Conservation (phyloP, 257 asterid genomes). For the Handroanthus guayacan region DNA sequence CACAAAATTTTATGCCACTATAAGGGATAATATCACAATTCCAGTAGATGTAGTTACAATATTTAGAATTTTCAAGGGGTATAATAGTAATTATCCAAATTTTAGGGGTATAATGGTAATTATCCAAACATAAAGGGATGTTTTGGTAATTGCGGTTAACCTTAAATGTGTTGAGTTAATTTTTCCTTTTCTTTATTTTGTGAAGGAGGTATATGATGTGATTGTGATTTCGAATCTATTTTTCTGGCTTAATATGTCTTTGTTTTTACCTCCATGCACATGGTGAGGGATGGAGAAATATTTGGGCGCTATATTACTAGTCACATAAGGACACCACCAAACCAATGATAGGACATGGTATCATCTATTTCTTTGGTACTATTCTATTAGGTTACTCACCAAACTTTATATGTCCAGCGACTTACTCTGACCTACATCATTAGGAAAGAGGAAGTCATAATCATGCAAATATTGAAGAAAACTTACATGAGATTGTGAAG, state of each 20-base stretch:
- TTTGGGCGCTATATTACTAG: conserved; percentile 36
- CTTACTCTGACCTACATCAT: neutral
- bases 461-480: conserved; percentile 34
- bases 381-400: conserved; percentile 35
- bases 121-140: too few relatives aligned
- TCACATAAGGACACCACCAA: conserved; percentile 57
- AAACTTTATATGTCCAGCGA: conserved; percentile 22
- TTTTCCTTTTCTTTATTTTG: neutral
- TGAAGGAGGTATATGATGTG: conserved; percentile 29
- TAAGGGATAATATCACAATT: neutral
- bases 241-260: conserved; percentile 41
- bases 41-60: too few relatives aligned
- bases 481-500: conserved; percentile 24
- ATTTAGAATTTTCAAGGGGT: too few relatives aligned
- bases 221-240: conserved; percentile 33
- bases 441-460: conserved; percentile 19
- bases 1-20: conserved; percentile 12
- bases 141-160: too few relatives aligned
- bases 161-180: too few relatives aligned
- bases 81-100: too few relatives aligned
- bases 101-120: too few relatives aligned
- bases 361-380: conserved; percentile 1
- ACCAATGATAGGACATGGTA: conserved; percentile 54
- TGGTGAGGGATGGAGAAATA: conserved; percentile 60
- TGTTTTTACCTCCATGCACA: conserved; percentile 50